Evolutionary conservation across 2,329 filamentous ascomycete genomes (phyloP), one percentile per base, ranked within the genome.

Genomic region (Diaporthe sp.): DNA sequence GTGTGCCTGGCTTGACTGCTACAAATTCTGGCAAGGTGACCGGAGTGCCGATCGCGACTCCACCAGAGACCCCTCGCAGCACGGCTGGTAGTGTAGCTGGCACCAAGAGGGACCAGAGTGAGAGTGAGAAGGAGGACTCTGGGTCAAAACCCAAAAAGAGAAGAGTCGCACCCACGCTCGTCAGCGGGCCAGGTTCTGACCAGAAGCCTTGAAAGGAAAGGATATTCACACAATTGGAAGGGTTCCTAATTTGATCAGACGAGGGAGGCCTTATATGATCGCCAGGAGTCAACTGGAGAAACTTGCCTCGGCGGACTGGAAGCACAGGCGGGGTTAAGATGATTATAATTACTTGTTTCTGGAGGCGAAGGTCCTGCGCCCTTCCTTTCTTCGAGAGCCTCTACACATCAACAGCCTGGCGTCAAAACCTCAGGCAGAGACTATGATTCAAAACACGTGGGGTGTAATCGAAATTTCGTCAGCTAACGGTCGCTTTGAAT

Each of bases 11-110:
- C 70, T 91, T 97, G 35, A 92, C 94, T 17, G 94, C 94, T 8
- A 87, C 93, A 13, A 93, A 92, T 77, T 94, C 93, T 1, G 89
- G 88, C 57, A 91, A 91, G 79, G 85, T 90, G 4, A 86, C 87
- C 0, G 88, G 89, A 0, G 85, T 97, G 57, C 94, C 95, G 0
- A 91, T 97, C 79, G 95, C 94, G 50, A 98, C 96, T 10, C 96
- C 97, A 3, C 97, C 96, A 0, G 94, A 97, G 82, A 98, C 96
- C 4, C 96, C 96, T 8, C 88, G 91, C 68, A 91, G 89, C 79
- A 88, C 89, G 7, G 86, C 87, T 58, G 89, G 86, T 35, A 91
- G 88, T 73, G 87, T 82, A n/a, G 83, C 89, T 54, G 88, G 88
- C 40, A 83, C 85, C 22, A 92, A 92, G 81, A 85, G 90, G 77